Evolutionary conservation across 139 green algal species (phyloP).

Genomic region (Nannochloris sp.): DNA sequence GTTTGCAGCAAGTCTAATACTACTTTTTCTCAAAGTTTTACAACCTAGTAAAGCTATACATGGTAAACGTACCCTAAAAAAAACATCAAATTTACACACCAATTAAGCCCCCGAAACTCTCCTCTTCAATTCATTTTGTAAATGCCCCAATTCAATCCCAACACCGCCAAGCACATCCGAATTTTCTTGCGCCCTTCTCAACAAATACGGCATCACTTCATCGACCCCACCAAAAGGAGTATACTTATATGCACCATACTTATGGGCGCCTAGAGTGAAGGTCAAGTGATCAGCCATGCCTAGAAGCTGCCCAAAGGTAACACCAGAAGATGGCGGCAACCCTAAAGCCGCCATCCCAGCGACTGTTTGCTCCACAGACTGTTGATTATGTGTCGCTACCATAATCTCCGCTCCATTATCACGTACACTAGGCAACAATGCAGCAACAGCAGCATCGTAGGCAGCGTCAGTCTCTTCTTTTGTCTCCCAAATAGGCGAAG

Average conservation of each 20-base stretch:
- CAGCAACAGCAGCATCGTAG: conserved; percentile 49
- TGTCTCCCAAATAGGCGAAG: conserved; percentile 61
- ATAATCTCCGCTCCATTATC: conserved; percentile 50
- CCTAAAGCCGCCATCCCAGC: conserved; percentile 43
- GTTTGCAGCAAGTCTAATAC: too few species aligned
- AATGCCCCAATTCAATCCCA: conserved; percentile 10
- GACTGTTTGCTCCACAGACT: conserved; percentile 58
- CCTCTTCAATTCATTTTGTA: conserved; percentile 13
- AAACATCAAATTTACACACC: not conserved
- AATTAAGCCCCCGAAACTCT: not conserved
- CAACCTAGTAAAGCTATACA: too few species aligned
- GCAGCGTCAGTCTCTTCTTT: conserved; percentile 61
- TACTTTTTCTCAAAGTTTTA: too few species aligned
- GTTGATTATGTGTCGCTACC: conserved; percentile 68
- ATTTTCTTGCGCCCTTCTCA: conserved; percentile 71
- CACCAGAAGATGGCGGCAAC: conserved; percentile 37
- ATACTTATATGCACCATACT: conserved; percentile 73
- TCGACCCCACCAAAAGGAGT: conserved; percentile 65
- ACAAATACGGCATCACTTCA: conserved; percentile 70
- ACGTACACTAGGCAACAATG: conserved; percentile 28
- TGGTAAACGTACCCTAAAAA: too few species aligned
- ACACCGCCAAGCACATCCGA: conserved; percentile 40
- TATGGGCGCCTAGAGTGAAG: conserved; percentile 46
- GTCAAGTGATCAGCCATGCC: conserved; percentile 88
- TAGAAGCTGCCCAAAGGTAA: conserved; percentile 88